A percentile compares a stretch with the other conserved stretches of the same genome.
Conservation (phyloP, 2,329 filamentous ascomycete genomes). For the Calonectria honghensis region DNA sequence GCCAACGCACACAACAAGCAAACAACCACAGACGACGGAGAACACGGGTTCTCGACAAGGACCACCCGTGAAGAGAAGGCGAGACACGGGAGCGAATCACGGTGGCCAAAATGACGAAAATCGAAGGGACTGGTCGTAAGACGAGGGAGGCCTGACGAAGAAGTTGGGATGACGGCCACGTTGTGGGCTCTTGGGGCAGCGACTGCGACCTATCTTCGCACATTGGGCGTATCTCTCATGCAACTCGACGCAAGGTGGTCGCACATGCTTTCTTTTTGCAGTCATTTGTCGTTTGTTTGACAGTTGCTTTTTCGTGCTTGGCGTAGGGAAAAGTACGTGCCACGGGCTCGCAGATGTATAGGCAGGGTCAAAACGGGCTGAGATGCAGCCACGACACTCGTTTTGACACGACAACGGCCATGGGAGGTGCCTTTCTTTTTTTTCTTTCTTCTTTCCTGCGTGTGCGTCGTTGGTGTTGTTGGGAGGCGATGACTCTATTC, state of each 20-base stretch:
- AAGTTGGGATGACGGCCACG: constrained; percentile 33
- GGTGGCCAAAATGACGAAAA: background rate
- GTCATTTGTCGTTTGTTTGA: constrained; percentile 7
- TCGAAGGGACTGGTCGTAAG: background rate
- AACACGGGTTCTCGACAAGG: constrained; percentile 24
- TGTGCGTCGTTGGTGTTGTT: too few species aligned
- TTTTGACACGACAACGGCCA: constrained; percentile 35
- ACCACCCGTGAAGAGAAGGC: background rate
- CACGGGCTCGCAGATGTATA: constrained; percentile 40
- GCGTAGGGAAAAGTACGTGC: constrained; percentile 32
- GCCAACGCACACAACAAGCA: constrained; percentile 37
- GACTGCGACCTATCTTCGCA: constrained; percentile 22
- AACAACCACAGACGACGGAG: constrained; percentile 28
- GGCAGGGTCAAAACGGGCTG: constrained; percentile 32
- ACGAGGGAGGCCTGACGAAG: constrained; percentile 23
- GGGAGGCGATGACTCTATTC: background rate
- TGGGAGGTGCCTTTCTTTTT: background rate
- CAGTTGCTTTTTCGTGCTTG: constrained; percentile 23
- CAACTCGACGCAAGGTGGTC: constrained; percentile 28
- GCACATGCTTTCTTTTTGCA: constrained; percentile 25
- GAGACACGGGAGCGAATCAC: background rate
- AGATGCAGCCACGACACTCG: constrained; percentile 39
- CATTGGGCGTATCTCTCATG: constrained; percentile 8
- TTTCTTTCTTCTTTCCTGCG: background rate
- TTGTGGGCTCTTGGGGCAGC: background rate